Percentiles rank a stretch among this genome's conserved stretches.
phyloP scores from a whole-genome alignment of 148 eudicot species.

The Rhododendron mucronatum region DNA sequence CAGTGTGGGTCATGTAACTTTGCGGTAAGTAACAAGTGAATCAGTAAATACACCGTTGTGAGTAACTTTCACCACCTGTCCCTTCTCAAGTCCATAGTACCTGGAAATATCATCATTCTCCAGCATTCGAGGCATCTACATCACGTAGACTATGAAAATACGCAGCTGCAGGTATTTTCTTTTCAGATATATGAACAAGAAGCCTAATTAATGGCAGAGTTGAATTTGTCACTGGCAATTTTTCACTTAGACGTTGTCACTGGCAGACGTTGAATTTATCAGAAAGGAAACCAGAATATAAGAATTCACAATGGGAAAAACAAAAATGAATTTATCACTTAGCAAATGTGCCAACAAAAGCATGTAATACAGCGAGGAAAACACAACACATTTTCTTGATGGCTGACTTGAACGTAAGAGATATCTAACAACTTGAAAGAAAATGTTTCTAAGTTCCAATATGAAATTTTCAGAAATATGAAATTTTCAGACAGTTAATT shows the following conservation, averaged over 20 bases:
- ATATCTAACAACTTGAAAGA: background rate
- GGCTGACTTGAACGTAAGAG: background rate
- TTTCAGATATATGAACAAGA: background rate
- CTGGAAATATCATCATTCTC: slow-evolving; percentile 41
- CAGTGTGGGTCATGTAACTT: background rate
- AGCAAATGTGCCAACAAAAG: background rate
- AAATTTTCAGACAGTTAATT: too few relatives aligned
- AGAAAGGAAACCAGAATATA: background rate
- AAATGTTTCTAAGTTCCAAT: background rate
- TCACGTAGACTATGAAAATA: background rate
- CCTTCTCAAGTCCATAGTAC: slow-evolving; percentile 56
- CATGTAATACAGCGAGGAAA: background rate
- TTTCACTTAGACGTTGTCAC: background rate
- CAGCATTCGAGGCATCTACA: slow-evolving; percentile 50
- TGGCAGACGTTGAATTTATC: too few relatives aligned
- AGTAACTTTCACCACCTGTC: slow-evolving; percentile 46
- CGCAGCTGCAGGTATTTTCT: background rate
- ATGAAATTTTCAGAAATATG: too few relatives aligned
- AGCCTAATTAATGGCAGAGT: background rate
- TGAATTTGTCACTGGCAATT: background rate
- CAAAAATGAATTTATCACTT: too few relatives aligned
- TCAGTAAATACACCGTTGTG: slow-evolving; percentile 32
- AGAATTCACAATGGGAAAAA: background rate
- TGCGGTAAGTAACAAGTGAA: slow-evolving; percentile 39
- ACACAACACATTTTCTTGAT: background rate